phyloP scores from a whole-genome alignment of 768 basidiomycete genomes.

The Dacryopinax primogenitus region DNA sequence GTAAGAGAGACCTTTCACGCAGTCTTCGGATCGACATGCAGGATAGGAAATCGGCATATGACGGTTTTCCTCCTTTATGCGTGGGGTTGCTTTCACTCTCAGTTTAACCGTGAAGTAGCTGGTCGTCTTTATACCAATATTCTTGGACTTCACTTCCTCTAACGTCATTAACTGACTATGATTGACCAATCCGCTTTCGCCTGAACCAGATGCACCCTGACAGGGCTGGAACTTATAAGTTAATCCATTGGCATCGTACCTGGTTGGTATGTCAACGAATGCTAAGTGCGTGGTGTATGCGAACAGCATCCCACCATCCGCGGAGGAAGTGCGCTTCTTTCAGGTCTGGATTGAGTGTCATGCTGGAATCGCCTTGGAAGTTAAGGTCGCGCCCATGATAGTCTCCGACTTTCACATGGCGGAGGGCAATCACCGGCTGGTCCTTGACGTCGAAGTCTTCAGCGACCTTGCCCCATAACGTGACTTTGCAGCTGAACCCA shows the following conservation, averaged over 20 bases:
- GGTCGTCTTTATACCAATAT: background rate
- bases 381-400: conserved; percentile 32
- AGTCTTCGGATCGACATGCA: background rate
- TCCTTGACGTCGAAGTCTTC: conserved; percentile 19
- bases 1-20: background rate
- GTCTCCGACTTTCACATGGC: background rate
- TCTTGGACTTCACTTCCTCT: background rate
- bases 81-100: background rate
- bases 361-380: background rate
- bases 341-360: background rate
- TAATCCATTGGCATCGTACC: conserved; percentile 59
- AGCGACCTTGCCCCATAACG: conserved; percentile 32
- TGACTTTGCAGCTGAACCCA: conserved; percentile 27
- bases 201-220: background rate
- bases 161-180: background rate
- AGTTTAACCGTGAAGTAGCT: background rate
- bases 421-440: background rate
- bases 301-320: background rate
- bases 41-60: conserved; percentile 15
- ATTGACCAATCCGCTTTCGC: background rate
- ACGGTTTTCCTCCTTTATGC: conserved; percentile 10
- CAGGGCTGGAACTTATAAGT: conserved; percentile 32
- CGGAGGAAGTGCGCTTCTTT: background rate
- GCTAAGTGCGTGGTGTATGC: background rate
- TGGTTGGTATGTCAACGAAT: conserved; percentile 14